phyloP scores from a whole-genome alignment of 176 grass and related monocot genomes.

The Puccinellia tenuiflora region DNA sequence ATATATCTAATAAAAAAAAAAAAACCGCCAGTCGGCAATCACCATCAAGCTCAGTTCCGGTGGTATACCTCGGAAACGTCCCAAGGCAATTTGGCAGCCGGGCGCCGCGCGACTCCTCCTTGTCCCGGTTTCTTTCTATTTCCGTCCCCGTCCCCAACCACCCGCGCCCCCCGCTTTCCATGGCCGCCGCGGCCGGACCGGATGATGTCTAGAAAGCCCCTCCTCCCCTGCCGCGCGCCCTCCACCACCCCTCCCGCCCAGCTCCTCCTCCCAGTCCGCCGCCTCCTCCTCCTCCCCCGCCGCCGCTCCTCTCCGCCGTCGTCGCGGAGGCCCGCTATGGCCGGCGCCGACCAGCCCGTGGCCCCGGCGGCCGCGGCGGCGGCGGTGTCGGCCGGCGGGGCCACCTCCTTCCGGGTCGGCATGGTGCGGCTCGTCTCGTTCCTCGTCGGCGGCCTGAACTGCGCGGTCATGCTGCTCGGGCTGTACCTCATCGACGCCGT shows the following conservation, averaged over 20 bases:
- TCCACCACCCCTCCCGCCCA: slow-evolving; percentile 25
- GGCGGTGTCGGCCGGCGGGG: neutral
- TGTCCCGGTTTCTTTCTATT: slow-evolving; percentile 29
- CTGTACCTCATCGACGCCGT: slow-evolving; percentile 45
- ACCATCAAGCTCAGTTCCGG: neutral
- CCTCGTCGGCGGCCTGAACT: slow-evolving; percentile 61
- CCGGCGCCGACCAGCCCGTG: slow-evolving; percentile 30
- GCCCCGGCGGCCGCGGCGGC: neutral
- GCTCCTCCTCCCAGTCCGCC: slow-evolving; percentile 34
- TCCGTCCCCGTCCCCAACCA: slow-evolving; percentile 28
- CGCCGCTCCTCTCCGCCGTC: slow-evolving; percentile 36
- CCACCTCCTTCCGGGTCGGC: slow-evolving; percentile 54
- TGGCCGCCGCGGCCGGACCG: slow-evolving; percentile 32
- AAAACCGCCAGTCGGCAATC: no score
- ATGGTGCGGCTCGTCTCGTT: slow-evolving; percentile 73
- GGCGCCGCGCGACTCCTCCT: neutral
- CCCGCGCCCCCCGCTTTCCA: slow-evolving; percentile 28
- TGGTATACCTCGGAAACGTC: neutral
- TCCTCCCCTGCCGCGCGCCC: slow-evolving; percentile 36
- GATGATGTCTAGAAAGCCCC: slow-evolving; percentile 53
- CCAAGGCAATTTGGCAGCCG: neutral
- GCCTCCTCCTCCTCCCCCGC: slow-evolving; percentile 42
- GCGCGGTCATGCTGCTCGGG: slow-evolving; percentile 61
- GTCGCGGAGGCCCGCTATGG: slow-evolving; percentile 27
- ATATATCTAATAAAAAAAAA: no score